A percentile compares a stretch with the other conserved stretches of the same genome.
phyloP scores from a whole-genome alignment of 1,139 yeast genomes.

The Blastobotrys petasosporus region DNA sequence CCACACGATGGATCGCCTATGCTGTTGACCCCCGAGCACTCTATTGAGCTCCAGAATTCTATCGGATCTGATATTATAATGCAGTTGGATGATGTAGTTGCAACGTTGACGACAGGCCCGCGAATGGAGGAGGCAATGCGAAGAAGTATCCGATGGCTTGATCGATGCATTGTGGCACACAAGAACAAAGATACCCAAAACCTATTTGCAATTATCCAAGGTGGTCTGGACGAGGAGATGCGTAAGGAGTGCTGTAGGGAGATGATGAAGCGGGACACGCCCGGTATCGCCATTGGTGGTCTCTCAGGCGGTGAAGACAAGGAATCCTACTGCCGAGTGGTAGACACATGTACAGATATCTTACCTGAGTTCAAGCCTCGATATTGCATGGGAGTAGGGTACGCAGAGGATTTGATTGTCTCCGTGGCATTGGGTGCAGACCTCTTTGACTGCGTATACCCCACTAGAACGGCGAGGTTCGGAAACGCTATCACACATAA shows the following conservation, averaged over 20 bases:
- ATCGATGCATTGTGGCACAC: slow-evolving; percentile 41
- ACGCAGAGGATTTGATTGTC: slow-evolving; percentile 43
- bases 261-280: slow-evolving; percentile 41
- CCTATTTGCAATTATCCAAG: slow-evolving; percentile 42
- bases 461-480: slow-evolving; percentile 43
- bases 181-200: slow-evolving; percentile 40
- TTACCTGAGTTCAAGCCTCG: slow-evolving; percentile 40
- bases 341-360: slow-evolving; percentile 37
- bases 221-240: slow-evolving; percentile 39
- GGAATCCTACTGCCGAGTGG: slow-evolving; percentile 37
- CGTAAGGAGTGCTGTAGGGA: slow-evolving; percentile 38
- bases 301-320: slow-evolving; percentile 43
- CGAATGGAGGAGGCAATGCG: slow-evolving; percentile 43
- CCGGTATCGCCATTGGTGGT: slow-evolving; percentile 45
- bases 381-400: slow-evolving; percentile 45
- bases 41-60: slow-evolving; percentile 39
- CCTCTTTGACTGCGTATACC: slow-evolving; percentile 43
- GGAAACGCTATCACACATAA: slow-evolving; percentile 41
- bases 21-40: slow-evolving; percentile 43
- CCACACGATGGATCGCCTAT: slow-evolving; percentile 44
- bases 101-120: slow-evolving; percentile 40
- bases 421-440: slow-evolving; percentile 44
- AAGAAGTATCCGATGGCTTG: slow-evolving; percentile 41
- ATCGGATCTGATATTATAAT: slow-evolving; percentile 43
- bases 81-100: slow-evolving; percentile 44